These are phyloP conservation scores for Obelidium mucronatum DNA, from an alignment of 192 early-diverging fungal species.

Conservation along the genomic window DNA sequence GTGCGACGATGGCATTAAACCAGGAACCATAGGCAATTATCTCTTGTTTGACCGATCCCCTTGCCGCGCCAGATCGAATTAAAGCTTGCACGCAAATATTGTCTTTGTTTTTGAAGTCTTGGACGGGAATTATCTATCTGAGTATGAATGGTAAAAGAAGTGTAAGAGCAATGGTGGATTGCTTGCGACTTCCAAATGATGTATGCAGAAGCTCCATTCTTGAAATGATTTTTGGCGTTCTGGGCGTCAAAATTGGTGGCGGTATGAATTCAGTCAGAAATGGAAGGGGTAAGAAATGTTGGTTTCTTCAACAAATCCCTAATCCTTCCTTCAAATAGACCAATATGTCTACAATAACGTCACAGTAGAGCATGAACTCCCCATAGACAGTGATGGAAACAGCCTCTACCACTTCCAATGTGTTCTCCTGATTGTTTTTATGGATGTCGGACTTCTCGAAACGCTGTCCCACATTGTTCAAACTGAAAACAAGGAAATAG, in stretches of 20 bases:
- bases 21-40: conserved; percentile 67
- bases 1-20: conserved; percentile 2
- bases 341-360: conserved; percentile 3
- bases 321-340: background rate
- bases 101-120: conserved; percentile 71
- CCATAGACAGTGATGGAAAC: background rate
- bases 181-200: conserved; percentile 72
- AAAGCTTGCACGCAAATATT: conserved; percentile 69
- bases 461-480: conserved; percentile 76
- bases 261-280: conserved; percentile 51
- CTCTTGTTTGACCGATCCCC: conserved; percentile 78
- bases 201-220: conserved; percentile 47
- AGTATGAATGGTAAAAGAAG: conserved; percentile 76
- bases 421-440: conserved; percentile 76
- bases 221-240: conserved; percentile 84
- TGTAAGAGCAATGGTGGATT: conserved; percentile 72
- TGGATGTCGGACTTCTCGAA: conserved; percentile 74
- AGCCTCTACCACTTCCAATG: conserved; percentile 61
- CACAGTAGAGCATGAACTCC: conserved; percentile 3
- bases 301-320: too few relatives aligned
- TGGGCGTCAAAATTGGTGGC: conserved; percentile 69
- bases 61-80: conserved; percentile 69
- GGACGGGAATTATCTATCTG: conserved; percentile 82
- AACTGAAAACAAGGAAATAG: conserved; percentile 63
- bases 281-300: conserved; percentile 13